Evolutionary conservation across 257 asterid species (phyloP), one percentile per base, ranked within the genome.

Genomic region (Primulina huaijiensis): DNA sequence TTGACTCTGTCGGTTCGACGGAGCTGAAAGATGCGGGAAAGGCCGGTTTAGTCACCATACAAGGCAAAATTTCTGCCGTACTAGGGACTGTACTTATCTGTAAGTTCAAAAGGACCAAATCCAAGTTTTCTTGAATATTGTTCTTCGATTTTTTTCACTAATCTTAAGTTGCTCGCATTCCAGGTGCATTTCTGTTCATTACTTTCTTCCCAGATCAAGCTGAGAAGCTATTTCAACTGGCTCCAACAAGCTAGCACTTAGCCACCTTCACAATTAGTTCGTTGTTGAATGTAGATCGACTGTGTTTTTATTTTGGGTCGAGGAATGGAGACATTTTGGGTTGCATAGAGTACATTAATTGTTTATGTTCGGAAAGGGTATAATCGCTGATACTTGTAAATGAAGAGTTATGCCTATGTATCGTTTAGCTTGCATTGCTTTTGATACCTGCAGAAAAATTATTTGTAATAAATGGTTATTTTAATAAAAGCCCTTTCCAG

Each of bases 21-120:
- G 97, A 93, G 85, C 93, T 93, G 62, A 93, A 93, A 86, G 76
- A 93, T 78, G 98, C 98, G 20, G 98, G 98, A 33, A 93, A 93
- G 67, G 98, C 96, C 23, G 98, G 98, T 69, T 77, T 93, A 68
- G 82, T 90, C 78, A 81, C 83, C 21, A 34, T 93, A 53, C 98
- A 93, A 72, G 96, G 96, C 83, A 88, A 93, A 77, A 90, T 93
- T 67, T 90, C 97, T 11, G 87, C 92, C 52, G 94, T 93, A 31
- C 82, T 93, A 35, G 98, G 98, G 78, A 87, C 98, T 65, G 86
- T 87, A 71, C 97, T 93, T 29, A 76, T 93, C 71, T 84, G 98
- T 93, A 81, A 84, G 98, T 81, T 0, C 27, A 62, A 14, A 52
- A 60, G 30, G 40, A 20, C 4, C 62, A 12, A 55, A 19, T 30